Evolutionary conservation across 179 eudicot species (phyloP).

Genomic region (Monotropa hypopitys): DNA sequence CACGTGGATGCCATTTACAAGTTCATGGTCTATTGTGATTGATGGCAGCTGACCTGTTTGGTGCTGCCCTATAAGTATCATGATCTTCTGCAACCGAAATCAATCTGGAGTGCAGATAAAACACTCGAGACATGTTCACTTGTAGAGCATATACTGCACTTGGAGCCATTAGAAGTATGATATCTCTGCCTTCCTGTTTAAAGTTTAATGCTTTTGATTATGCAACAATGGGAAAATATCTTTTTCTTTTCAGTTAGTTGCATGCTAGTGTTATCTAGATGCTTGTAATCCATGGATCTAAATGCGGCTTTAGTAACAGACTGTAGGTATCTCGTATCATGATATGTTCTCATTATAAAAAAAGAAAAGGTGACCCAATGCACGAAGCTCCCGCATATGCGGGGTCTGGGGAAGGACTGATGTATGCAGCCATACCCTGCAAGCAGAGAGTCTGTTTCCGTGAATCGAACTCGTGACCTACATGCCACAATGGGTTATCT

Average conservation of each 20-base stretch:
- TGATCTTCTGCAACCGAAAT: slow-evolving; percentile 52
- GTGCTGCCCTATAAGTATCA: slow-evolving; percentile 58
- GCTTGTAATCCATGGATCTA: background rate
- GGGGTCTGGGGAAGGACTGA: too few relatives aligned
- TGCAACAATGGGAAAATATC: background rate
- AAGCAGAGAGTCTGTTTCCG: too few relatives aligned
- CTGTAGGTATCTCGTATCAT: background rate
- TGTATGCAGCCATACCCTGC: too few relatives aligned
- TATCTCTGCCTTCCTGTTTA: background rate
- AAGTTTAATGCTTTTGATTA: background rate
- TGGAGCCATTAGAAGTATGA: slow-evolving; percentile 81
- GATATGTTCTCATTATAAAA: background rate
- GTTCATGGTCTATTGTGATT: slow-evolving; percentile 13
- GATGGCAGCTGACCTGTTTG: slow-evolving; percentile 78
- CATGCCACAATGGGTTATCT: too few relatives aligned
- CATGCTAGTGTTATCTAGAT: background rate
- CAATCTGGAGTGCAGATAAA: slow-evolving; percentile 86
- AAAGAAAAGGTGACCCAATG: too few relatives aligned
- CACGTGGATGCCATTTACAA: background rate
- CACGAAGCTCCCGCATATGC: too few relatives aligned
- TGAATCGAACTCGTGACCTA: too few relatives aligned
- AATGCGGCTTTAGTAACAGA: background rate
- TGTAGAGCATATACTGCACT: slow-evolving; percentile 70
- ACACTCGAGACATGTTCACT: slow-evolving; percentile 41
- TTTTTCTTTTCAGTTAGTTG: background rate